phyloP scores from a whole-genome alignment of 2,329 filamentous ascomycete species.

The Monilinia aucupariae region DNA sequence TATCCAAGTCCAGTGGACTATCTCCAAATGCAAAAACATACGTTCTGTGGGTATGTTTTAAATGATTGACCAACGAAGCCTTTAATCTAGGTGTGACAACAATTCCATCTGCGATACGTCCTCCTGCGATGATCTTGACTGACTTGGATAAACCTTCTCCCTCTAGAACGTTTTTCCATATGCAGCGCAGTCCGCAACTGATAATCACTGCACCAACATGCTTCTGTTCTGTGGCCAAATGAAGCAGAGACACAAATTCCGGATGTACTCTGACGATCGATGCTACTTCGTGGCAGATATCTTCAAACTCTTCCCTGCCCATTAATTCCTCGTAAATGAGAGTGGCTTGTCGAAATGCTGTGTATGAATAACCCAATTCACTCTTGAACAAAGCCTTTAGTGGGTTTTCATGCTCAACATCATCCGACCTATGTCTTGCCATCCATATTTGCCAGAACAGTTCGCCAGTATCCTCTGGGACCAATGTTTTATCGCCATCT shows the following conservation, averaged over 20 bases:
- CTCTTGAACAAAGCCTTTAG: slow-evolving; percentile 44
- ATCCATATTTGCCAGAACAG: slow-evolving; percentile 44
- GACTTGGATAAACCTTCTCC: slow-evolving; percentile 38
- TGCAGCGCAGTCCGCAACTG: slow-evolving; percentile 47
- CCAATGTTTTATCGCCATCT: slow-evolving; percentile 54
- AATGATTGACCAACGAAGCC: slow-evolving; percentile 40
- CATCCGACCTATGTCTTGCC: not conserved
- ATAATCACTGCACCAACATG: slow-evolving; percentile 47
- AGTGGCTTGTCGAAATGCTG: slow-evolving; percentile 49
- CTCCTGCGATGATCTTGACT: slow-evolving; percentile 50
- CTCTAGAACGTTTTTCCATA: slow-evolving; percentile 53
- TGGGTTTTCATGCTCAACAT: slow-evolving; percentile 23
- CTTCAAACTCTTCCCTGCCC: slow-evolving; percentile 40
- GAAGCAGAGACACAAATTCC: slow-evolving; percentile 45
- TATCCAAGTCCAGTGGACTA: slow-evolving; percentile 51
- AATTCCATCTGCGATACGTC: slow-evolving; percentile 42
- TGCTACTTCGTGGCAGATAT: slow-evolving; percentile 43
- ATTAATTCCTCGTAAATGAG: slow-evolving; percentile 47
- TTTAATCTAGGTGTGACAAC: slow-evolving; percentile 51
- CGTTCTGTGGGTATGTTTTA: slow-evolving; percentile 36
- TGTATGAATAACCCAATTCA: slow-evolving; percentile 46
- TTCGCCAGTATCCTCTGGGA: slow-evolving; percentile 44
- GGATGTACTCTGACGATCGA: slow-evolving; percentile 40
- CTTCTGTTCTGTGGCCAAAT: slow-evolving; percentile 27
- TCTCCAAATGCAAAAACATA: slow-evolving; percentile 56